Percentiles rank a stretch among this genome's conserved stretches.
These are phyloP conservation scores for Excoecaria agallocha DNA, from an alignment of 345 rosid genomes.

Conservation along the genomic window DNA sequence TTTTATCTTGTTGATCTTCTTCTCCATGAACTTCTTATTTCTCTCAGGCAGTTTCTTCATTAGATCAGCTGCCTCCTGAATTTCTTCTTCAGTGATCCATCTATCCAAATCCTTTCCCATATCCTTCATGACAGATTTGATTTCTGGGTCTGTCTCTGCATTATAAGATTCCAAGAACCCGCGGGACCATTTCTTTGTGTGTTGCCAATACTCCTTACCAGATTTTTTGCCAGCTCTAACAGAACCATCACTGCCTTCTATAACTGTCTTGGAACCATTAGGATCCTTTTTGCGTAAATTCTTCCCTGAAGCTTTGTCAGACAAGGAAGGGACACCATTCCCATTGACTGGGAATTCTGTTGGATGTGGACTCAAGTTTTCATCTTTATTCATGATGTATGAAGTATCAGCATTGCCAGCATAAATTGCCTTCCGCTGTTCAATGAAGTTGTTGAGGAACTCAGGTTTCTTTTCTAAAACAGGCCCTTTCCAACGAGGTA, in stretches of 20 bases:
- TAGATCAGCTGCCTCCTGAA: conserved; percentile 75
- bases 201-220: conserved; percentile 88
- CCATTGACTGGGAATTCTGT: conserved; percentile 29
- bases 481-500: conserved; percentile 89
- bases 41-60: conserved; percentile 54
- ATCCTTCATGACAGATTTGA: conserved; percentile 75
- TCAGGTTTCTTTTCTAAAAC: conserved; percentile 53
- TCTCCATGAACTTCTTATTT: conserved; percentile 67
- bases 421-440: conserved; percentile 51
- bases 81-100: conserved; percentile 92
- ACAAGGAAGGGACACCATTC: conserved; percentile 33
- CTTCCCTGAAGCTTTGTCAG: conserved; percentile 30
- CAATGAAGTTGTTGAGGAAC: conserved; percentile 45
- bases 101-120: conserved; percentile 87
- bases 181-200: conserved; percentile 90
- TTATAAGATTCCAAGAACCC: conserved; percentile 77
- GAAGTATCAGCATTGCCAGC: conserved; percentile 35
- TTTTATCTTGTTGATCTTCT: conserved; percentile 73
- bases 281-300: conserved; percentile 24
- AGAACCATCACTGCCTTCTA: conserved; percentile 89
- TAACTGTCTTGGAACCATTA: conserved; percentile 50
- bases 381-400: conserved; percentile 37
- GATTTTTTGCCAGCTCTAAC: conserved; percentile 68
- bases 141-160: conserved; percentile 80
- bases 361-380: conserved; percentile 38